These are phyloP conservation scores for Phytophthora nicotianae DNA, from an alignment of 352 stramenopile genomes.

Conservation along the genomic window DNA sequence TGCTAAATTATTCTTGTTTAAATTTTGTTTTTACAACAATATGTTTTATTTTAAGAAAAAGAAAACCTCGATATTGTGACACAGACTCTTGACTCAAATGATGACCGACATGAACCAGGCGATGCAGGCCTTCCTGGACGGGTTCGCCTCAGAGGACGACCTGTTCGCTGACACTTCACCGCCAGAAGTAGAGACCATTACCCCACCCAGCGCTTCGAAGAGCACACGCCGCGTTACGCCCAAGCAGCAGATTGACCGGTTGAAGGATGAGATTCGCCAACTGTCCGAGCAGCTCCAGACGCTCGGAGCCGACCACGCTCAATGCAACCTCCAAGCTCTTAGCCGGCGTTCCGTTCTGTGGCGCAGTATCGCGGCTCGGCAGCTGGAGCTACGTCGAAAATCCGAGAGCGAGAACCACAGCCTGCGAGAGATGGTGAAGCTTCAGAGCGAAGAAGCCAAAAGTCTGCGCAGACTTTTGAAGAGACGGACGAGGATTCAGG, in stretches of 20 bases:
- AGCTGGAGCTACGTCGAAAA: slow-evolving; percentile 7
- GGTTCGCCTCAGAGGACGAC: too few relatives aligned
- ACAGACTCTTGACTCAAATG: too few relatives aligned
- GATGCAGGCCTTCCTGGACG: too few relatives aligned
- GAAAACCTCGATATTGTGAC: too few relatives aligned
- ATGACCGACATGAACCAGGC: too few relatives aligned
- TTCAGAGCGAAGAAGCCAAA: slow-evolving; percentile 14
- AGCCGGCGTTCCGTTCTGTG: not conserved
- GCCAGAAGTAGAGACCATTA: too few relatives aligned
- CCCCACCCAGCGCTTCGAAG: too few relatives aligned
- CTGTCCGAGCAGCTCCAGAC: not conserved
- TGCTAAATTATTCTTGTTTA: too few relatives aligned
- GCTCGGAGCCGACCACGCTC: not conserved
- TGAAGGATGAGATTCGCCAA: not conserved
- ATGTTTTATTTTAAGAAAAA: too few relatives aligned
- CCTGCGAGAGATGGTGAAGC: slow-evolving; percentile 14
- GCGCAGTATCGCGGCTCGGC: not conserved
- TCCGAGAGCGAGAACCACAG: slow-evolving; percentile 12
- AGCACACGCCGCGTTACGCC: not conserved
- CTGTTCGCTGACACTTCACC: too few relatives aligned
- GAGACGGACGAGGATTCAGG: slow-evolving; percentile 10
- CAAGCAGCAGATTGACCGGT: not conserved
- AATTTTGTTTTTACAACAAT: too few relatives aligned
- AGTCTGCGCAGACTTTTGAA: slow-evolving; percentile 8
- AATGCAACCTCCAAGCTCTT: not conserved